phyloP scores from a whole-genome alignment of 225 moss, liverwort and hornwort genomes.

The Takakia lepidozioides region DNA sequence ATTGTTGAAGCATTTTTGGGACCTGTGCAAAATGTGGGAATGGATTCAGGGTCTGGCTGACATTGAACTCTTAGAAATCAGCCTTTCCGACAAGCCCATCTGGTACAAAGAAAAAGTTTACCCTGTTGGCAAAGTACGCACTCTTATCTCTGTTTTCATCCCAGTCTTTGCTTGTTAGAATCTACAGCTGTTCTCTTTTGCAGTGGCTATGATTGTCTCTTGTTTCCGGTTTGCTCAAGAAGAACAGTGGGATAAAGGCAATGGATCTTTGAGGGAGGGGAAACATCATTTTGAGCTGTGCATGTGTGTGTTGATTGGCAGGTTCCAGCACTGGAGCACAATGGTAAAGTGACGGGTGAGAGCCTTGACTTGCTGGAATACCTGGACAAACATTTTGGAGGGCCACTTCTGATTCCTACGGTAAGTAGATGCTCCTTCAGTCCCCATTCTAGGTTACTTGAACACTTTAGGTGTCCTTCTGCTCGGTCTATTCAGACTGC shows the following conservation, averaged over 20 bases:
- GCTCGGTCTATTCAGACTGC: too few species aligned
- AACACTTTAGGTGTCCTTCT: too few species aligned
- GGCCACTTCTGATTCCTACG: constrained; percentile 32
- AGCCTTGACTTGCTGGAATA: constrained; percentile 51
- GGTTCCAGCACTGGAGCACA: constrained; percentile 59
- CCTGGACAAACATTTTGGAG: constrained; percentile 42
- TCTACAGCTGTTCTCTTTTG: not conserved
- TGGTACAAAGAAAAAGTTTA: constrained; percentile 60
- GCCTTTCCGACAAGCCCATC: constrained; percentile 35
- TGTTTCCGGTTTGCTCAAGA: too few species aligned
- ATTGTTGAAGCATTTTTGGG: too few species aligned
- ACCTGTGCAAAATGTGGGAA: too few species aligned
- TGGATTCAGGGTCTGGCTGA: constrained; percentile 37
- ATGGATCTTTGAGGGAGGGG: too few species aligned
- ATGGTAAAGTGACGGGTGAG: constrained; percentile 50
- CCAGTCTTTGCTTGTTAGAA: not conserved
- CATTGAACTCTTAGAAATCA: constrained; percentile 42
- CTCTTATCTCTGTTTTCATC: not conserved
- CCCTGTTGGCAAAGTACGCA: constrained; percentile 30
- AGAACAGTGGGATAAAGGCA: too few species aligned
- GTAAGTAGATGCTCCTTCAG: constrained; percentile 19
- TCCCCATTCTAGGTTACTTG: too few species aligned
- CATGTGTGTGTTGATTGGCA: constrained; percentile 7
- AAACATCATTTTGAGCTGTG: too few species aligned
- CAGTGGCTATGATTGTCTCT: too few species aligned